Base-by-base conservation (phyloP, 2,329 filamentous ascomycete species). In the Didymella arachidicola region DNA sequence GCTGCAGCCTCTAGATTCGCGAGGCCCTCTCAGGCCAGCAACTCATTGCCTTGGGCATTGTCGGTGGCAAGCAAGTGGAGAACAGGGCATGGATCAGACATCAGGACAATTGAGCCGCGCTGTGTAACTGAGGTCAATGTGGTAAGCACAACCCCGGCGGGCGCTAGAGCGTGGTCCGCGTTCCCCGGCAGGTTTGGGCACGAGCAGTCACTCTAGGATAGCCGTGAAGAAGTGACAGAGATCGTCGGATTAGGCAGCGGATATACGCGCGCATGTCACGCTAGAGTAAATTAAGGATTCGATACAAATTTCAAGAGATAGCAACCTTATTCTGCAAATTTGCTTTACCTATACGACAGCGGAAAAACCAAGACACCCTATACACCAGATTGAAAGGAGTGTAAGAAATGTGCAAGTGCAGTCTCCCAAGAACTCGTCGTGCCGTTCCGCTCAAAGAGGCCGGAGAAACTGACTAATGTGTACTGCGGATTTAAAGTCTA, bases 401-500 rank as follows among this genome's bases (percentile, higher is more conserved):
- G 59, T 61, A 14, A 49, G 46, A 51, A 69, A 70, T 69, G 63
- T 68, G 62, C 67, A 68, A 65, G 45, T 39, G 32, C 50, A 68
- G 64, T 66, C 65, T 59, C 60, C 60, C 69, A 65, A 65, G 53
- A 61, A 62, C 56, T 57, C 30, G 60, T 63, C 56, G 60, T 63
- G 57, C 69, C 66, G 57, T 60, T 63, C 64, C 59, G 54, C 60
- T 45, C 55, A 60, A 54, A 57, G 39, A 49, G 53, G 54, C 62
- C 52, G 60, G 60, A 56, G 58, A 60, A 57, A 47, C 61, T 59
- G 62, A 56, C 62, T 69, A 57, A 65, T 67, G 60, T 66, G 64
- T 69, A 68, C 69, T 70, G 66, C 61, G 57, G 66, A 75, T 74
- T 74, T 73, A 68, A 66, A 70, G 60, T 72, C 71, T 71, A 66